These are phyloP conservation scores for Trichoderma lentiforme DNA, from an alignment of 2,329 filamentous ascomycete genomes.

Conservation along the genomic window DNA sequence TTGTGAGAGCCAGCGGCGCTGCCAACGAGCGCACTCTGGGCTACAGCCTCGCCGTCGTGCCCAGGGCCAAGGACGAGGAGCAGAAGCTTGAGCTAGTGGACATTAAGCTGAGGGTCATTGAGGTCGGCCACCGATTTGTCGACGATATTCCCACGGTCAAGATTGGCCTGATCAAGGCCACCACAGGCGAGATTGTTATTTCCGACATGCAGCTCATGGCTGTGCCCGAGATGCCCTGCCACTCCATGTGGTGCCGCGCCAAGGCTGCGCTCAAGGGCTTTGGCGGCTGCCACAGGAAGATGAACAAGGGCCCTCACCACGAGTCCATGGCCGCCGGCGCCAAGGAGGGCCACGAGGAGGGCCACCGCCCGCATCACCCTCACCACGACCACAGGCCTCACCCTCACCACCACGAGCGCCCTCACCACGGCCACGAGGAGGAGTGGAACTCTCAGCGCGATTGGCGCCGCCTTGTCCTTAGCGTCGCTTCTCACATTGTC, in stretches of 20 bases:
- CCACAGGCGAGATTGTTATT: conserved; percentile 54
- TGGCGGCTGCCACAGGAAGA: conserved; percentile 24
- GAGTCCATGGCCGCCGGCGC: not conserved
- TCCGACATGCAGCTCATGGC: conserved; percentile 42
- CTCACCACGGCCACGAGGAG: not conserved
- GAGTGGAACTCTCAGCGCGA: conserved; percentile 23
- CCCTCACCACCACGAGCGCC: conserved; percentile 25
- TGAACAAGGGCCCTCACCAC: not conserved
- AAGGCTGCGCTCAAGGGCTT: conserved; percentile 34
- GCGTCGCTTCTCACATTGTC: conserved; percentile 60
- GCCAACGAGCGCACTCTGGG: conserved; percentile 43
- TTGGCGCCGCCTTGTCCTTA: conserved; percentile 43
- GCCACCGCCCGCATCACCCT: conserved; percentile 18
- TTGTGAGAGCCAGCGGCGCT: conserved; percentile 40
- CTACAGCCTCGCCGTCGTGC: conserved; percentile 45
- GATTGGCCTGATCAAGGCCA: conserved; percentile 60
- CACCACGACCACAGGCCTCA: conserved; percentile 23
- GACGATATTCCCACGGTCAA: conserved; percentile 53
- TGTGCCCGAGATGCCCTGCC: conserved; percentile 33
- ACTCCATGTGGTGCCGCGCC: conserved; percentile 51
- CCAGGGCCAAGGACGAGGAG: conserved; percentile 46
- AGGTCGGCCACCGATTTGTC: conserved; percentile 56
- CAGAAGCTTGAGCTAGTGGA: conserved; percentile 51
- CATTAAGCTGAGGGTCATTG: conserved; percentile 57
- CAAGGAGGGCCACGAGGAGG: not conserved